phyloP scores from a whole-genome alignment of 345 rosid genomes.

The Arabis hirsuta region DNA sequence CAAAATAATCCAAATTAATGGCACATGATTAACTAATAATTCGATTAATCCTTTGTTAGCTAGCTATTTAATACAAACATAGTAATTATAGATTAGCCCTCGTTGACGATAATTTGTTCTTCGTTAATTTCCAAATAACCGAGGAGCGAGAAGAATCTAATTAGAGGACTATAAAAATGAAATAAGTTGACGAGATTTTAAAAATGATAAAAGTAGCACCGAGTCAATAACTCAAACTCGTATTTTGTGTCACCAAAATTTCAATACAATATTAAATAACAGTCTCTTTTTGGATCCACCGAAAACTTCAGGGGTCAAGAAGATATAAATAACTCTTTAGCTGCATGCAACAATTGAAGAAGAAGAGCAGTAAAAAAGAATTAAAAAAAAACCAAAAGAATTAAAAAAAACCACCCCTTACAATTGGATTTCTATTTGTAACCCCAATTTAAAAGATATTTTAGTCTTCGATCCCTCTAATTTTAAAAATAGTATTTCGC shows the following conservation, averaged over 20 bases:
- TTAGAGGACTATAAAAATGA: conserved; percentile 8
- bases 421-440: conserved; percentile 19
- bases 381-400: conserved; percentile 18
- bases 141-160: conserved; percentile 13
- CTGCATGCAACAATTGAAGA: neutral
- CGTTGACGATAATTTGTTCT: conserved; percentile 21
- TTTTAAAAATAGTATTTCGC: conserved; percentile 90
- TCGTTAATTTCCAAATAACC: neutral
- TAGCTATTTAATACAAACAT: conserved; percentile 4
- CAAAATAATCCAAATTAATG: conserved; percentile 24
- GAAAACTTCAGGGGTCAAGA: too few species aligned
- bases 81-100: conserved; percentile 15
- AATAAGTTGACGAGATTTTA: neutral
- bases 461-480: conserved; percentile 89
- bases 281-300: neutral
- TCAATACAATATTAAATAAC: conserved; percentile 28
- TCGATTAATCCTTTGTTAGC: conserved; percentile 20
- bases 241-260: conserved; percentile 29
- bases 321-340: too few species aligned
- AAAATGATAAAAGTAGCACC: neutral
- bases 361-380: neutral
- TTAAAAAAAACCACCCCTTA: conserved; percentile 5
- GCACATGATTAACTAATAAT: conserved; percentile 35
- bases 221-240: conserved; percentile 13
- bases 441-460: neutral